Conservation (phyloP, 1,284 basidiomycete species). For the Takashimella koratensis region DNA sequence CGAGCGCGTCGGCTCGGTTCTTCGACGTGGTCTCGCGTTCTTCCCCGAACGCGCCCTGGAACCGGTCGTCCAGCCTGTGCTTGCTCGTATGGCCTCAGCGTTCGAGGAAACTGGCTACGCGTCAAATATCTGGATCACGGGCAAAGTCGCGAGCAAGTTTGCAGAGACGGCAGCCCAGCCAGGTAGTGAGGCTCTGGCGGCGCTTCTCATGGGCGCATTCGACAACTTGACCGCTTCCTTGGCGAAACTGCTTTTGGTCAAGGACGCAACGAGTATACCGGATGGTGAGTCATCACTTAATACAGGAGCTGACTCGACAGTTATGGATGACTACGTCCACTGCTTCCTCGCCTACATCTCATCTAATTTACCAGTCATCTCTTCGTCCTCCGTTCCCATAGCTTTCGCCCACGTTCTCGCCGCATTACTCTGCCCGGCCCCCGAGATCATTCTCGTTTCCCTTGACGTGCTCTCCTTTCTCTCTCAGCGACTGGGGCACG, state of each 20-base stretch:
- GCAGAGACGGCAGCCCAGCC: conserved; percentile 55
- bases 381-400: conserved; percentile 67
- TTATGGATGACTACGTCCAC: conserved; percentile 92
- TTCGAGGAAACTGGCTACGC: conserved; percentile 82
- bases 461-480: conserved; percentile 75
- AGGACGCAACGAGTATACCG: conserved; percentile 67
- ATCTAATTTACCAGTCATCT: conserved; percentile 68
- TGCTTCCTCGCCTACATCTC: conserved; percentile 65
- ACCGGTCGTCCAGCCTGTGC: conserved; percentile 64
- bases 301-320: conserved; percentile 51
- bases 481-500: conserved; percentile 57
- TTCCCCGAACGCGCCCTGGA: conserved; percentile 66
- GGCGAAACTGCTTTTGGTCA: conserved; percentile 62
- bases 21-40: conserved; percentile 78
- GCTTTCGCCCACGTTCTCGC: conserved; percentile 72
- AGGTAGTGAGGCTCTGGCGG: conserved; percentile 46
- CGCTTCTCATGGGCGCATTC: conserved; percentile 62
- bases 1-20: conserved; percentile 80
- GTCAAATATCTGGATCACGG: conserved; percentile 90
- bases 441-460: conserved; percentile 73
- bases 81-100: conserved; percentile 68
- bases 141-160: conserved; percentile 73
- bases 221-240: conserved; percentile 70
- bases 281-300: conserved; percentile 61
- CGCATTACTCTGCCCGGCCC: conserved; percentile 71